Evolutionary conservation across 2,329 filamentous ascomycete species (phyloP).

Genomic region (Aspergillus fischeri): DNA sequence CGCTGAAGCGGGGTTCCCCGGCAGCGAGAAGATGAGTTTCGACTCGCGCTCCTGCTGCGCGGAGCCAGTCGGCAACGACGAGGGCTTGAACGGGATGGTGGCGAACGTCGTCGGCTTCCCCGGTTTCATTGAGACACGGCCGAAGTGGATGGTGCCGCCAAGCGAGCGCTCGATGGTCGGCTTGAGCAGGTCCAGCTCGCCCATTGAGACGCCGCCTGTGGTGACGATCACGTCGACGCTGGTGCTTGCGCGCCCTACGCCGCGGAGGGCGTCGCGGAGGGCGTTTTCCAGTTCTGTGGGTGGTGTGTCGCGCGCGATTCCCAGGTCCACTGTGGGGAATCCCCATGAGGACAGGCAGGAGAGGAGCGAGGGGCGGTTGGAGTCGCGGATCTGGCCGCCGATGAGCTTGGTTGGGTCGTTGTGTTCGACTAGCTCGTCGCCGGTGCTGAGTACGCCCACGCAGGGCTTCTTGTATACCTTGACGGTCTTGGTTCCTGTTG

Average conservation of each 20-base stretch:
- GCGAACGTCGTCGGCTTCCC: slow-evolving; percentile 98
- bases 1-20: slow-evolving; percentile 90
- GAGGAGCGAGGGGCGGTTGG: slow-evolving; percentile 83
- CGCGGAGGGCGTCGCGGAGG: slow-evolving; percentile 68
- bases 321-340: slow-evolving; percentile 77
- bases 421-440: slow-evolving; percentile 86
- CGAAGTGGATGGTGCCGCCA: slow-evolving; percentile 92
- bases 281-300: slow-evolving; percentile 69
- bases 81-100: slow-evolving; percentile 64
- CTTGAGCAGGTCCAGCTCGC: slow-evolving; percentile 92
- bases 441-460: slow-evolving; percentile 85
- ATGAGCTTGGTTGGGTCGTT: slow-evolving; percentile 57
- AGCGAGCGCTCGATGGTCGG: slow-evolving; percentile 88
- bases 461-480: slow-evolving; percentile 70
- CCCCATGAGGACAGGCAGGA: slow-evolving; percentile 70
- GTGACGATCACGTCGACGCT: slow-evolving; percentile 79
- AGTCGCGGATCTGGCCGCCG: slow-evolving; percentile 86
- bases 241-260: slow-evolving; percentile 35
- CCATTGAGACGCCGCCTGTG: slow-evolving; percentile 94
- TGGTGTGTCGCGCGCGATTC: slow-evolving; percentile 61
- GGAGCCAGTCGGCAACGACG: slow-evolving; percentile 31
- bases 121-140: slow-evolving; percentile 94
- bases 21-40: slow-evolving; percentile 81
- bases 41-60: slow-evolving; percentile 52
- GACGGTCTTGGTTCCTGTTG: slow-evolving; percentile 70